Evolutionary conservation across 2,329 filamentous ascomycete species (phyloP).

Genomic region (Zasmidium citrigriseum): DNA sequence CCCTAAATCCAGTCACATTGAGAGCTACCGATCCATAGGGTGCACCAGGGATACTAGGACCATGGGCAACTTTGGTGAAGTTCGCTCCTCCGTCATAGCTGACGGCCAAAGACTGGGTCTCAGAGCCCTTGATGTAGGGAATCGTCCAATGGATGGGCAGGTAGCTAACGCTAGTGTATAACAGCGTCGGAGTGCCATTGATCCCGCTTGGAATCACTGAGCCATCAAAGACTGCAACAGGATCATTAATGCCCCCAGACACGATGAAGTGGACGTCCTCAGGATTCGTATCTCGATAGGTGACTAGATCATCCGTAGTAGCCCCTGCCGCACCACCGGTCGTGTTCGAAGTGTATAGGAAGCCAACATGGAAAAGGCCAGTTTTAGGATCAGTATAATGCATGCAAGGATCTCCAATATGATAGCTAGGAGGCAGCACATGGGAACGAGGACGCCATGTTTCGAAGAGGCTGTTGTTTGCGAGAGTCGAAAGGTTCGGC

Average conservation of each 20-base stretch:
- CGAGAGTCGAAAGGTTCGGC: slow-evolving; percentile 43
- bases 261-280: slow-evolving; percentile 30
- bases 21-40: slow-evolving; percentile 43
- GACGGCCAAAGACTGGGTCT: slow-evolving; percentile 47
- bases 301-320: slow-evolving; percentile 47
- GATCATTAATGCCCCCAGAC: slow-evolving; percentile 46
- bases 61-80: slow-evolving; percentile 42
- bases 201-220: slow-evolving; percentile 47
- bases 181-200: slow-evolving; percentile 45
- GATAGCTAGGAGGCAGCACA: background rate
- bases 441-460: slow-evolving; percentile 37
- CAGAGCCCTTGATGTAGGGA: slow-evolving; percentile 47
- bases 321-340: slow-evolving; percentile 28
- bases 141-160: slow-evolving; percentile 51
- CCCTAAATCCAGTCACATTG: slow-evolving; percentile 47
- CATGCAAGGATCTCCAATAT: background rate
- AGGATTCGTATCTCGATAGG: slow-evolving; percentile 41
- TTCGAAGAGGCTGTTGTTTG: slow-evolving; percentile 32
- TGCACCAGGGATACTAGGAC: slow-evolving; percentile 41
- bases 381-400: slow-evolving; percentile 49
- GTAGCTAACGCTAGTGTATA: slow-evolving; percentile 49
- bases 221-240: slow-evolving; percentile 49
- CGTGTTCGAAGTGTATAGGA: slow-evolving; percentile 33
- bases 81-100: slow-evolving; percentile 36
- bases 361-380: slow-evolving; percentile 48